Evolutionary conservation across 2,329 filamentous ascomycete species (phyloP).

Genomic region (Dactylellina leptospora): DNA sequence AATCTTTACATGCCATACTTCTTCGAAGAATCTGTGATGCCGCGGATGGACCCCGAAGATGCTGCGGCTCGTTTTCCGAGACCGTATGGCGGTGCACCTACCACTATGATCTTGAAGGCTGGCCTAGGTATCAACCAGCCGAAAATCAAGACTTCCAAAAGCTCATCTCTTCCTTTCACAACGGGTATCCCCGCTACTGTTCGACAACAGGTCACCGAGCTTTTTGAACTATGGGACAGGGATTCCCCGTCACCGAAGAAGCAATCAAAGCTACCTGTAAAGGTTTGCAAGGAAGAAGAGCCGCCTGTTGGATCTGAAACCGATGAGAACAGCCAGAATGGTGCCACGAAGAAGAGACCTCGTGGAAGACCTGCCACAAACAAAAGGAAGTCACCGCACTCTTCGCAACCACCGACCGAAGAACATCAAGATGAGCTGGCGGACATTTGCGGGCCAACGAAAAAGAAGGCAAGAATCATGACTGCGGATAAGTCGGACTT

Average conservation of each 20-base stretch:
- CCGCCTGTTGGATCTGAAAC: conserved; percentile 21
- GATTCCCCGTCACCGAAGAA: conserved; percentile 48
- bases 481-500: neutral
- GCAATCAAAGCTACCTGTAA: conserved; percentile 4
- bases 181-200: conserved; percentile 30
- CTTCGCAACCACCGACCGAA: conserved; percentile 8
- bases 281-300: conserved; percentile 39
- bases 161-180: conserved; percentile 30
- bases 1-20: conserved; percentile 51
- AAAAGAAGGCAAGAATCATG: conserved; percentile 43
- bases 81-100: conserved; percentile 41
- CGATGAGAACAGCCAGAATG: conserved; percentile 36
- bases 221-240: conserved; percentile 46
- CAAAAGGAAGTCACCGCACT: conserved; percentile 38
- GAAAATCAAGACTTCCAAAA: conserved; percentile 40
- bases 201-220: conserved; percentile 34
- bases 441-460: conserved; percentile 44
- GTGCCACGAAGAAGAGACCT: conserved; percentile 19
- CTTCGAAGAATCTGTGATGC: conserved; percentile 50
- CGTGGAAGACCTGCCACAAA: neutral
- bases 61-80: conserved; percentile 32
- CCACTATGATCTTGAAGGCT: conserved; percentile 46
- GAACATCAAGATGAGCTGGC: conserved; percentile 44
- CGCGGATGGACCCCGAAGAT: conserved; percentile 39
- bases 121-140: conserved; percentile 47